A percentile compares a stretch with the other conserved stretches of the same genome.
Conservation (phyloP, 306 rosid genomes). For the Sicyos baderoa region DNA sequence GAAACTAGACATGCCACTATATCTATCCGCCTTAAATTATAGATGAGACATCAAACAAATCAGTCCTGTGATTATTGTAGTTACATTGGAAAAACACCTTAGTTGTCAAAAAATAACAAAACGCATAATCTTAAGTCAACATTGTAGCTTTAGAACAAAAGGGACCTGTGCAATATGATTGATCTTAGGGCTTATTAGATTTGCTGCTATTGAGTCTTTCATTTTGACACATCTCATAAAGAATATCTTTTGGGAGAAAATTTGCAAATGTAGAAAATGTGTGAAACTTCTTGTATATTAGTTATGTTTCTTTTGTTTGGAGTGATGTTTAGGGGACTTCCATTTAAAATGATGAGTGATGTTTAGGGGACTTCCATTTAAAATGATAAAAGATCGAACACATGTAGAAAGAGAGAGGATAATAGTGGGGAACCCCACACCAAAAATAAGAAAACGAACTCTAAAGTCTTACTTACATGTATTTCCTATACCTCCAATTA, state of each 20-base stretch:
- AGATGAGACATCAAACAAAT: not conserved
- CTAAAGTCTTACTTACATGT: not conserved
- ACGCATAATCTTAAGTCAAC: not conserved
- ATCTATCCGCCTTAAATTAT: not conserved
- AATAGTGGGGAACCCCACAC: not conserved
- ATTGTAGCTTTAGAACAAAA: not conserved
- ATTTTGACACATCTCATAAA: not conserved
- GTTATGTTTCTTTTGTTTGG: not conserved
- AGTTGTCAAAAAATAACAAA: not conserved
- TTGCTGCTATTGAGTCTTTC: not conserved
- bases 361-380: not conserved
- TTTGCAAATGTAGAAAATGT: not conserved
- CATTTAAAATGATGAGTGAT: not conserved
- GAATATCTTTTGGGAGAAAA: not conserved
- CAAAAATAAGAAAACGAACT: no score
- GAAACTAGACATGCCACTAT: not conserved
- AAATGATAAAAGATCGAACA: not conserved
- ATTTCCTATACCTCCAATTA: not conserved
- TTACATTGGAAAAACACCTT: not conserved
- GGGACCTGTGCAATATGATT: not conserved
- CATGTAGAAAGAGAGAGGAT: not conserved
- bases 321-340: not conserved
- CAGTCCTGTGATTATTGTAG: not conserved
- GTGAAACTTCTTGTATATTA: not conserved
- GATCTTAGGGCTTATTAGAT: not conserved